Base-by-base conservation (phyloP, 148 eudicot species). In the Beta vulgaris region DNA sequence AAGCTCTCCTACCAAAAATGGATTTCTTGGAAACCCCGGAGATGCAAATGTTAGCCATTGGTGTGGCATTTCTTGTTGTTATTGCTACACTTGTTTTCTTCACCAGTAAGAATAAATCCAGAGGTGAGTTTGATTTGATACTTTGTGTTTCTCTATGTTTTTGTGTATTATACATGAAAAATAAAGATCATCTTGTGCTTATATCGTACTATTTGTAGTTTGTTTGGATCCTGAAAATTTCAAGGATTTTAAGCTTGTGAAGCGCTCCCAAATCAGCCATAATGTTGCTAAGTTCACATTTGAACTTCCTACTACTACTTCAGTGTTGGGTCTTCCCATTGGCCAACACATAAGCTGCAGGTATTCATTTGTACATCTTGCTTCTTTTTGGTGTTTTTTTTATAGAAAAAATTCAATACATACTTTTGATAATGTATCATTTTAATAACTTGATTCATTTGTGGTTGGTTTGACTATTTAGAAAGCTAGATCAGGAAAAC, bases 341-440 rank as follows among this genome's bases (percentile, higher is more conserved):
- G 97, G 98, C 68, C 93, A 94, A 70, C 97, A 90, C 77, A 91
- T 94, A 61, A 91, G 96, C 78, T 94, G 98, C 98, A 88, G 88
- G 98, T 91, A 65, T 69, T 25, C 2, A 40, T 79, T 29, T 51
- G 16, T 23, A 26, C 28, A 8, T 55, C 26, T 40, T 39, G n/a
- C n/a, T 69, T 28, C 49, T 21, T 71, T 29, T 73, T 18, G 39
- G 16, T 25, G 7, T 18, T 39, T 44, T 31, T 21, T 51, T 51
- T 19, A 19, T 51, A 21, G n/a, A n/a, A n/a, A n/a, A n/a, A n/a
- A n/a, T 48, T 32, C 34, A 66, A 16, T n/a, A 2, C 19, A 31
- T 42, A 23, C 44, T 28, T 5, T 48, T 55, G 59, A 65, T 26
- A 29, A 26, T 64, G 19, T 48, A 19, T 3, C 14, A 3, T 32